phyloP scores from a whole-genome alignment of 139 green algal genomes.

The Tetradesmus obliquus region DNA sequence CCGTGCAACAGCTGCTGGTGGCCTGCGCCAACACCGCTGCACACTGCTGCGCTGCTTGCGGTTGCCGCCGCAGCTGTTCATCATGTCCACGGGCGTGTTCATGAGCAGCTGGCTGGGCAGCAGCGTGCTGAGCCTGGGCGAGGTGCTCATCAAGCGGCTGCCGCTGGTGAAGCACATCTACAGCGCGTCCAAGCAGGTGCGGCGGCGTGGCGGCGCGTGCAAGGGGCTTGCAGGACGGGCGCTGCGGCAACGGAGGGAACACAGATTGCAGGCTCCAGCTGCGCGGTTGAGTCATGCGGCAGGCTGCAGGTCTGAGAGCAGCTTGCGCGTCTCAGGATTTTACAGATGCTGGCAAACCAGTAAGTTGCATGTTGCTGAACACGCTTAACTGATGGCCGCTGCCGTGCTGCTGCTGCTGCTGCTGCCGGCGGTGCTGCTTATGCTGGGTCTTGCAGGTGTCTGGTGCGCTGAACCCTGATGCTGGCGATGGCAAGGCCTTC shows the following conservation, averaged over 20 bases:
- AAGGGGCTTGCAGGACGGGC: too few relatives aligned
- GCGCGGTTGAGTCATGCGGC: background rate
- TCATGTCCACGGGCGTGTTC: conserved; percentile 34
- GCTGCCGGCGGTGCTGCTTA: background rate
- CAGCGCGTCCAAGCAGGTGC: conserved; percentile 93
- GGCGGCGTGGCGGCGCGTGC: background rate
- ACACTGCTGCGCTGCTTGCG: background rate
- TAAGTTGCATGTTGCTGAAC: background rate
- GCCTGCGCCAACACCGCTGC: too few relatives aligned
- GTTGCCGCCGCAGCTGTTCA: conserved; percentile 20
- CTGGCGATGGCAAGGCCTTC: conserved; percentile 38
- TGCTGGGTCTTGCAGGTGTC: conserved; percentile 3
- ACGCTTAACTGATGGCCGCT: too few relatives aligned
- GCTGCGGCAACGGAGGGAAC: background rate
- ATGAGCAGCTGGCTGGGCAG: conserved; percentile 89
- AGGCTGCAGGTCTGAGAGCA: background rate
- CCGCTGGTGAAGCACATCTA: conserved; percentile 97
- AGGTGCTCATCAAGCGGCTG: conserved; percentile 94
- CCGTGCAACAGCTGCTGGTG: too few relatives aligned
- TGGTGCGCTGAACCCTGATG: conserved; percentile 41
- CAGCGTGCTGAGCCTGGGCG: conserved; percentile 82
- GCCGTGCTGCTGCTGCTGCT: background rate
- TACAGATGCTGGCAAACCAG: background rate
- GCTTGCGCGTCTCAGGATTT: background rate
- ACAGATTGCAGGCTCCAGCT: background rate